These are phyloP conservation scores for Sclerotinia glacialis DNA, from an alignment of 2,329 filamentous ascomycete species.

Conservation along the genomic window DNA sequence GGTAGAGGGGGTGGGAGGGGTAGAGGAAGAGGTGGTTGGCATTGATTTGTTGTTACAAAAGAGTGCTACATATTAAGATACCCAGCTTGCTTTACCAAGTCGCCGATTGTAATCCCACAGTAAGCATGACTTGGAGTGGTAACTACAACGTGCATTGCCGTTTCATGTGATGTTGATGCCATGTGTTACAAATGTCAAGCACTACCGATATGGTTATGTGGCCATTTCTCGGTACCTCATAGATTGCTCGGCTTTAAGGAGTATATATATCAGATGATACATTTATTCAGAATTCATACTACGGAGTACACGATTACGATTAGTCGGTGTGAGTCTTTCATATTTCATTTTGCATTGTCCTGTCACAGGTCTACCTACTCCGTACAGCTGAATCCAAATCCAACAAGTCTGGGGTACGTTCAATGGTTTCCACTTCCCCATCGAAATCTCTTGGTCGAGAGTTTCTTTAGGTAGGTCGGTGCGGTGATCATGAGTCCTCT, in stretches of 20 bases:
- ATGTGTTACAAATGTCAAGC: constrained; percentile 15
- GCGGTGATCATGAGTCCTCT: not conserved
- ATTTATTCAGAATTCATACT: not conserved
- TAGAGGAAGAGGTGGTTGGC: constrained; percentile 17
- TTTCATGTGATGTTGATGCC: not conserved
- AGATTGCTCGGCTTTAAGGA: too few relatives aligned
- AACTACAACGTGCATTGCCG: not conserved
- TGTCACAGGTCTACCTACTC: too few relatives aligned
- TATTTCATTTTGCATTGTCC: too few relatives aligned
- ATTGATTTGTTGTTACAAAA: constrained; percentile 12
- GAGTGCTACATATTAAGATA: constrained; percentile 26
- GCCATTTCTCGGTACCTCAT: not conserved
- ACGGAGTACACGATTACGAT: not conserved
- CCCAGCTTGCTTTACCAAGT: constrained; percentile 20
- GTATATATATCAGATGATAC: not conserved
- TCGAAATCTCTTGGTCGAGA: too few relatives aligned
- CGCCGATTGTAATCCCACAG: not conserved
- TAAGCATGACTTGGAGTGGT: not conserved
- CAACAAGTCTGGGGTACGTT: constrained; percentile 1
- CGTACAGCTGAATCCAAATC: too few relatives aligned
- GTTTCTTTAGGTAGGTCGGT: not conserved
- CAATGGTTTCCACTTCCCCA: too few relatives aligned
- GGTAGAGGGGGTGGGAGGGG: constrained; percentile 38
- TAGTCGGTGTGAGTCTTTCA: not conserved
- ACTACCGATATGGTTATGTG: not conserved